Conservation (phyloP, 2,329 filamentous ascomycete species). For the Fusarium floridanum region DNA sequence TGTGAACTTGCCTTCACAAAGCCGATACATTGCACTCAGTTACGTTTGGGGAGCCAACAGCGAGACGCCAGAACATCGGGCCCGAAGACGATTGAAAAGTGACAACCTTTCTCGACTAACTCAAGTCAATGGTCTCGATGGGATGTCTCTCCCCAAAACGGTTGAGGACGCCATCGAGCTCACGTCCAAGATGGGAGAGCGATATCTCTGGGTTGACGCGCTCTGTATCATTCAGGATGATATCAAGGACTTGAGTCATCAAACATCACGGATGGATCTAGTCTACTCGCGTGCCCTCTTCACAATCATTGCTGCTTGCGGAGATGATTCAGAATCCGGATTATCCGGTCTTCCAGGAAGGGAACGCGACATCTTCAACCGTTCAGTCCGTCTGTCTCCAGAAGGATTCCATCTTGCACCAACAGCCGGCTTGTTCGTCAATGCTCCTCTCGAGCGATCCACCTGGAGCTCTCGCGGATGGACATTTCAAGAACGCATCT, state of each 20-base stretch:
- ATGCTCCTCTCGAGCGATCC: not conserved
- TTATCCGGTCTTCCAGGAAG: conserved; percentile 3
- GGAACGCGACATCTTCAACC: not conserved
- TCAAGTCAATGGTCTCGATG: not conserved
- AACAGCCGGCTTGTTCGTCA: not conserved
- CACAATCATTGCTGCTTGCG: conserved; percentile 4
- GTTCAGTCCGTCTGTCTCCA: not conserved
- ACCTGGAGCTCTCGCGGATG: conserved; percentile 20
- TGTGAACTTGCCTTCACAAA: conserved; percentile 1
- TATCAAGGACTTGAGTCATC: not conserved
- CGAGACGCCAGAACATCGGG: not conserved
- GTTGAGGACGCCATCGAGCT: conserved; percentile 24
- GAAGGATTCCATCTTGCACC: conserved; percentile 5
- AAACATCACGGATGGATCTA: conserved; percentile 19
- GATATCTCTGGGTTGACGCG: conserved; percentile 34
- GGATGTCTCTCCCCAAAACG: not conserved
- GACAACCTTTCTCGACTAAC: conserved; percentile 6
- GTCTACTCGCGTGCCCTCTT: conserved; percentile 22
- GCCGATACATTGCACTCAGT: conserved; percentile 28
- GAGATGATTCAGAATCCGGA: not conserved
- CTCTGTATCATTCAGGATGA: conserved; percentile 34
- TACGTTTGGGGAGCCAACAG: conserved; percentile 28
- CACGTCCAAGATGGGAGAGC: not conserved
- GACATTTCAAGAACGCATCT: conserved; percentile 26
- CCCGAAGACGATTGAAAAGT: not conserved